Conservation (phyloP, 2,329 filamentous ascomycete genomes). For the Cladophialophora carrionii region DNA sequence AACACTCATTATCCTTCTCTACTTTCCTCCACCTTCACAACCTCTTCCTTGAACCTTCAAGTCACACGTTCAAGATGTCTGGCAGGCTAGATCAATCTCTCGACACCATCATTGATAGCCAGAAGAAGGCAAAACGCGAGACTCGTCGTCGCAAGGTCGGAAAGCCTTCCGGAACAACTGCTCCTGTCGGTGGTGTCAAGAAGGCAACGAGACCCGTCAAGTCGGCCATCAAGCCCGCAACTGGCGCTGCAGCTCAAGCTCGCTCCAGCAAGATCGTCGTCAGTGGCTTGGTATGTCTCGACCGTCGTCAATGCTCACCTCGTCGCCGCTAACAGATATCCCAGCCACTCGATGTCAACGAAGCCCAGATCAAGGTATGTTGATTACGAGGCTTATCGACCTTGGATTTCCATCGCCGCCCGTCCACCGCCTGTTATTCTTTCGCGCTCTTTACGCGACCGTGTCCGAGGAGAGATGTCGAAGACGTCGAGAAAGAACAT, state of each 20-base stretch:
- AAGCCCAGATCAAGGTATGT: conserved; percentile 99
- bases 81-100: conserved; percentile 96
- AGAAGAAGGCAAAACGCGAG: conserved; percentile 59
- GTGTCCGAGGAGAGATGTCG: conserved; percentile 18
- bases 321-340: conserved; percentile 52
- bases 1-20: conserved; percentile 12
- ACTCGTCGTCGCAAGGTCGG: conserved; percentile 52
- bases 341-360: conserved; percentile 93
- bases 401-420: conserved; percentile 73
- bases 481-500: conserved; percentile 9
- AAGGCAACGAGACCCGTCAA: conserved; percentile 66
- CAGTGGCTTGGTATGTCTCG: conserved; percentile 84
- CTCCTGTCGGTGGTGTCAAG: conserved; percentile 82
- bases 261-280: conserved; percentile 96
- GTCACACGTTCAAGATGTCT: conserved; percentile 66
- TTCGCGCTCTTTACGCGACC: conserved; percentile 38
- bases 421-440: conserved; percentile 37
- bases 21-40: conserved; percentile 15
- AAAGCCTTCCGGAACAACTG: conserved; percentile 47
- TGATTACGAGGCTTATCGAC: conserved; percentile 74
- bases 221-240: conserved; percentile 55
- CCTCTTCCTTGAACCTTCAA: conserved; percentile 22
- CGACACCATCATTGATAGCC: conserved; percentile 91
- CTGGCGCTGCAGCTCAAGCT: conserved; percentile 62
- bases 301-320: background rate